These are phyloP conservation scores for Stemphylium lycopersici DNA, from an alignment of 2,329 filamentous ascomycete species.

Conservation along the genomic window DNA sequence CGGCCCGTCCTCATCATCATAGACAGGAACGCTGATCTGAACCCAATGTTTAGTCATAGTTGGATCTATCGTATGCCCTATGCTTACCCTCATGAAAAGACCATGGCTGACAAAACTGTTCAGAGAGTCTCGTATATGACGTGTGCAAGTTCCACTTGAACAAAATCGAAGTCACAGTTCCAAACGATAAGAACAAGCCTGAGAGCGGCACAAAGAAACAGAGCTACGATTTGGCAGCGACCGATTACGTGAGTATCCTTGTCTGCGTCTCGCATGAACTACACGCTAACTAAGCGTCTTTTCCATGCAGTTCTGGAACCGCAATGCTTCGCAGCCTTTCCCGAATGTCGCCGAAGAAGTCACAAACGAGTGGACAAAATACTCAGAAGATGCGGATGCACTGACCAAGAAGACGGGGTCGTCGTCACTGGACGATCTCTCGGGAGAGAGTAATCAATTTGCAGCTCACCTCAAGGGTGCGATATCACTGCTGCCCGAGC, in stretches of 20 bases:
- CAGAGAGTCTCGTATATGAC: conserved; percentile 13
- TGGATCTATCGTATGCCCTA: conserved; percentile 61
- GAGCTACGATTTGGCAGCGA: conserved; percentile 85
- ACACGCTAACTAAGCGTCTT: neutral
- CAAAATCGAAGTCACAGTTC: conserved; percentile 88
- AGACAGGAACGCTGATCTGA: conserved; percentile 92
- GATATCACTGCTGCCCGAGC: conserved; percentile 88
- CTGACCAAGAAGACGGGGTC: conserved; percentile 96
- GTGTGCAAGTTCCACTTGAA: conserved; percentile 79
- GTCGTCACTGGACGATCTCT: conserved; percentile 88
- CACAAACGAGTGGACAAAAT: conserved; percentile 88
- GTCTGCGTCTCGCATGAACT: neutral
- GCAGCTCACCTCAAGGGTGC: conserved; percentile 95
- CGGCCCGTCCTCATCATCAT: conserved; percentile 91
- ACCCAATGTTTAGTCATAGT: conserved; percentile 98
- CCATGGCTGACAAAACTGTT: neutral
- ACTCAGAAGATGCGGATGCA: conserved; percentile 93
- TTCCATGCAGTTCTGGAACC: conserved; percentile 74
- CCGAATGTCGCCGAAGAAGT: conserved; percentile 78
- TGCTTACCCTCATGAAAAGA: neutral
- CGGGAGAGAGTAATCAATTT: conserved; percentile 85
- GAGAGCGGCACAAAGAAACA: conserved; percentile 81
- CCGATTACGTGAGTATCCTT: conserved; percentile 66
- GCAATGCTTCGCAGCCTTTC: conserved; percentile 72
- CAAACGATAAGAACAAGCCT: conserved; percentile 77